A percentile compares a stretch with the other conserved stretches of the same genome.
These are phyloP conservation scores for Globisporangium nodosum DNA, from an alignment of 352 stramenopile species.

Conservation along the genomic window DNA sequence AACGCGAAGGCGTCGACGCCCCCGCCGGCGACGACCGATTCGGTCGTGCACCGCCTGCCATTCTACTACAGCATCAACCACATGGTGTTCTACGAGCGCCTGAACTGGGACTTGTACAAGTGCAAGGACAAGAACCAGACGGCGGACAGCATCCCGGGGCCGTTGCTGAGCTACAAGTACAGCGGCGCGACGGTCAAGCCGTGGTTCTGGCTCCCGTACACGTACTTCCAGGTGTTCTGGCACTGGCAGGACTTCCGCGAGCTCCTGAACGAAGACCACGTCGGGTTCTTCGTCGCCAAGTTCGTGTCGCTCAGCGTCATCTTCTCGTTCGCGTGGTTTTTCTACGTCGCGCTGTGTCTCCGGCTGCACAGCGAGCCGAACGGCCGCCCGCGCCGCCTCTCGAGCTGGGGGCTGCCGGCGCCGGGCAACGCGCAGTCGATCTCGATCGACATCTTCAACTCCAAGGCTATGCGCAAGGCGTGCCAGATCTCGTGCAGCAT, in stretches of 20 bases:
- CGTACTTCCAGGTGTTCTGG: conserved; percentile 82
- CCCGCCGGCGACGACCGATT: conserved; percentile 22
- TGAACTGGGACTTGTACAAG: conserved; percentile 86
- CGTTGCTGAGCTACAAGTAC: conserved; percentile 78
- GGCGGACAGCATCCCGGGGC: conserved; percentile 51
- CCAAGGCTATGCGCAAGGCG: conserved; percentile 54
- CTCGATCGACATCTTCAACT: conserved; percentile 70
- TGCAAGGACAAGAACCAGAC: conserved; percentile 70
- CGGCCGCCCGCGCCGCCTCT: conserved; percentile 50
- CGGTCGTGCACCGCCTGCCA: conserved; percentile 61
- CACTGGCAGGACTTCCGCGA: conserved; percentile 69
- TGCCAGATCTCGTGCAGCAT: conserved; percentile 74
- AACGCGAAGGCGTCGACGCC: background rate
- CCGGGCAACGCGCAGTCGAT: conserved; percentile 46
- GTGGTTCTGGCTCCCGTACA: conserved; percentile 79
- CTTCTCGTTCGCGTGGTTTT: conserved; percentile 58
- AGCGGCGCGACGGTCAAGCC: conserved; percentile 66
- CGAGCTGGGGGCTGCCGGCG: conserved; percentile 49
- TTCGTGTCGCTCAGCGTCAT: conserved; percentile 53
- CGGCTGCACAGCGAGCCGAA: conserved; percentile 63
- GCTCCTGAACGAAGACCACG: conserved; percentile 53
- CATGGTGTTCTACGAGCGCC: conserved; percentile 86
- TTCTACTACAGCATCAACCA: conserved; percentile 88
- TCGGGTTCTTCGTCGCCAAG: conserved; percentile 53
- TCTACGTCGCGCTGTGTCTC: conserved; percentile 61